Percentiles rank a stretch among this genome's conserved stretches.
Evolutionary conservation across 2,329 filamentous ascomycete species (phyloP).

Genomic region (Thielaviopsis musarum): DNA sequence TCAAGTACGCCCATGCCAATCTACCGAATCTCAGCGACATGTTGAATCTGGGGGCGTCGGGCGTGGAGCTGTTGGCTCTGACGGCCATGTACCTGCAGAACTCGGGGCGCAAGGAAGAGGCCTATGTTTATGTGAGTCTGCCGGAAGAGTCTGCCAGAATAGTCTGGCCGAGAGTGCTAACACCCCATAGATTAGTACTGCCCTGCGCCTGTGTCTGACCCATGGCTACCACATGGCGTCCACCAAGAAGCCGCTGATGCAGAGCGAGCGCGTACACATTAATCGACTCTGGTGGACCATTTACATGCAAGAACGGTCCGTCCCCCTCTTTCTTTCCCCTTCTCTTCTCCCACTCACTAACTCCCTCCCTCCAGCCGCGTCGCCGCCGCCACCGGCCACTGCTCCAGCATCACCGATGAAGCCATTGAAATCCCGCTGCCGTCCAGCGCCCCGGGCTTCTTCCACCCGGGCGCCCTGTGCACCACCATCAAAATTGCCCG

Average conservation of each 20-base stretch:
- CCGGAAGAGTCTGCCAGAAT: not conserved
- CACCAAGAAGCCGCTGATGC: constrained; percentile 9
- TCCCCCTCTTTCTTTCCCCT: too few relatives aligned
- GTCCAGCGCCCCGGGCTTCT: constrained; percentile 17
- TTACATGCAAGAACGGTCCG: constrained; percentile 19
- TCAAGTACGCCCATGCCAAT: constrained; percentile 16
- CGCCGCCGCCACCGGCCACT: constrained; percentile 11
- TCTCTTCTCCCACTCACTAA: not conserved
- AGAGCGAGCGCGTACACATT: constrained; percentile 14
- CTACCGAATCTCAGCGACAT: constrained; percentile 17
- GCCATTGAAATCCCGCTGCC: constrained; percentile 11
- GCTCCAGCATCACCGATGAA: constrained; percentile 8
- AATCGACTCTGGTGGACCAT: constrained; percentile 18
- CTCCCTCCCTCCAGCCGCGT: constrained; percentile 1
- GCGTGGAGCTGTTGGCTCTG: constrained; percentile 17
- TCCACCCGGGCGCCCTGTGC: constrained; percentile 17
- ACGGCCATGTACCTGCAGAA: constrained; percentile 12
- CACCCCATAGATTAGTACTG: constrained; percentile 16
- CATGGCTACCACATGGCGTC: constrained; percentile 17
- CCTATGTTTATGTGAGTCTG: constrained; percentile 11
- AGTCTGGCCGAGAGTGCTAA: not conserved
- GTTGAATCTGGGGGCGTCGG: constrained; percentile 16
- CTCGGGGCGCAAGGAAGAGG: constrained; percentile 11
- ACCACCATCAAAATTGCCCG: constrained; percentile 18
- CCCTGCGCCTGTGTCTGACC: constrained; percentile 16